Conservation (phyloP, 495 filamentous ascomycete genomes). For the Mycothermus thermophilus region DNA sequence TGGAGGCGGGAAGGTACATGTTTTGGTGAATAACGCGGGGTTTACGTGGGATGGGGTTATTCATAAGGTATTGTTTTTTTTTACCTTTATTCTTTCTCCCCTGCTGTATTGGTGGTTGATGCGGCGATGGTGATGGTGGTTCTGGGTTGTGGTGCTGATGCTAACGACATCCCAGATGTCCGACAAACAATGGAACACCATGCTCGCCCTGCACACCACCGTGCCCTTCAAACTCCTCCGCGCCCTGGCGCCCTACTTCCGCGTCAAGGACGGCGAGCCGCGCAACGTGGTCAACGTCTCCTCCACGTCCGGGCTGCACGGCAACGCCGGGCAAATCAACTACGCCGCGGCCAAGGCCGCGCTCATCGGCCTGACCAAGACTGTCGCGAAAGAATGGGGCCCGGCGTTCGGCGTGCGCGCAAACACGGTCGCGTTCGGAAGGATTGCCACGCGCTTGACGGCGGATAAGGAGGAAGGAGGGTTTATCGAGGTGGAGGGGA, state of each 20-base stretch:
- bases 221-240: constrained; percentile 72
- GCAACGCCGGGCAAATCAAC: constrained; percentile 77
- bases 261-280: constrained; percentile 67
- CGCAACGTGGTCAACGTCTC: constrained; percentile 72
- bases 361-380: constrained; percentile 64
- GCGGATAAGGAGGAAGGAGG: constrained; percentile 67
- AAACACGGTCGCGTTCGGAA: constrained; percentile 73
- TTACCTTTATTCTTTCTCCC: neutral
- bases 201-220: constrained; percentile 64
- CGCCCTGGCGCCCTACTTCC: constrained; percentile 70
- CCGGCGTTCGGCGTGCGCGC: constrained; percentile 68
- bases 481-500: constrained; percentile 61
- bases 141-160: too few relatives aligned
- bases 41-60: constrained; percentile 85
- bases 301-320: constrained; percentile 64
- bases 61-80: constrained; percentile 47
- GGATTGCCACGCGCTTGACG: constrained; percentile 64
- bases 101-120: too few relatives aligned
- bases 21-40: constrained; percentile 79
- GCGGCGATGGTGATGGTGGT: too few relatives aligned
- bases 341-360: constrained; percentile 75
- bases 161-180: constrained; percentile 43
- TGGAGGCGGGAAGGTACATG: constrained; percentile 73
- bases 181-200: constrained; percentile 84
- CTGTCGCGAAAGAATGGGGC: constrained; percentile 88